These are phyloP conservation scores for Alternaria sp. DNA, from an alignment of 2,329 filamentous ascomycete genomes.

Conservation along the genomic window DNA sequence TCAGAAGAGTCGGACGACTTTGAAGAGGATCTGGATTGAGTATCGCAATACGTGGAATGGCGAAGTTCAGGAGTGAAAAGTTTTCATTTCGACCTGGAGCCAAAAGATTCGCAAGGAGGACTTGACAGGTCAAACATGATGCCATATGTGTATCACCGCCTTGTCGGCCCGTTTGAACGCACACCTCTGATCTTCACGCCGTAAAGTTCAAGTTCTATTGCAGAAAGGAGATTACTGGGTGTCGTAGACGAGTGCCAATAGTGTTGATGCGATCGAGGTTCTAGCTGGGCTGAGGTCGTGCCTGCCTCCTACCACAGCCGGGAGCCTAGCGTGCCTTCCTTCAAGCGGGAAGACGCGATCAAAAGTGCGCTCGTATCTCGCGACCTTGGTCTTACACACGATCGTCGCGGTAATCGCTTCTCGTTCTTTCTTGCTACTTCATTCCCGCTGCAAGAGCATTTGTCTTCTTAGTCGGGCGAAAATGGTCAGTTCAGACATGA, in stretches of 20 bases:
- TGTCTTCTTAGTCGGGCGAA: not conserved
- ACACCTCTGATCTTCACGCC: not conserved
- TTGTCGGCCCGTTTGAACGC: not conserved
- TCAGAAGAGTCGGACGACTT: not conserved
- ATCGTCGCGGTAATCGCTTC: not conserved
- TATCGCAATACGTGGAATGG: not conserved
- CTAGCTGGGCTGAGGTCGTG: not conserved
- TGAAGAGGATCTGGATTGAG: not conserved
- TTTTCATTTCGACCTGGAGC: no score
- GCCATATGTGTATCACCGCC: not conserved
- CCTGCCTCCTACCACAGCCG: not conserved
- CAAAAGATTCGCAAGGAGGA: not conserved
- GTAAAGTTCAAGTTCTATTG: not conserved
- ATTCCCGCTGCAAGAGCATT: not conserved
- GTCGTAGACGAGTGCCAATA: not conserved
- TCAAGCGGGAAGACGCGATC: not conserved
- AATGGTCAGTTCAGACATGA: constrained; percentile 16
- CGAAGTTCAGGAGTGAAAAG: not conserved
- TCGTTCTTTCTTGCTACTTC: not conserved
- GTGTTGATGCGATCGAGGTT: not conserved
- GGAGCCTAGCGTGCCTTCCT: not conserved
- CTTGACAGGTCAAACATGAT: not conserved
- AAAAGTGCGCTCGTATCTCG: not conserved
- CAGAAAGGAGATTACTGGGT: not conserved
- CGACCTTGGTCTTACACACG: not conserved